Evolutionary conservation across 768 basidiomycete genomes (phyloP), one percentile per base, ranked within the genome.

Genomic region (Trametopsis cervina): DNA sequence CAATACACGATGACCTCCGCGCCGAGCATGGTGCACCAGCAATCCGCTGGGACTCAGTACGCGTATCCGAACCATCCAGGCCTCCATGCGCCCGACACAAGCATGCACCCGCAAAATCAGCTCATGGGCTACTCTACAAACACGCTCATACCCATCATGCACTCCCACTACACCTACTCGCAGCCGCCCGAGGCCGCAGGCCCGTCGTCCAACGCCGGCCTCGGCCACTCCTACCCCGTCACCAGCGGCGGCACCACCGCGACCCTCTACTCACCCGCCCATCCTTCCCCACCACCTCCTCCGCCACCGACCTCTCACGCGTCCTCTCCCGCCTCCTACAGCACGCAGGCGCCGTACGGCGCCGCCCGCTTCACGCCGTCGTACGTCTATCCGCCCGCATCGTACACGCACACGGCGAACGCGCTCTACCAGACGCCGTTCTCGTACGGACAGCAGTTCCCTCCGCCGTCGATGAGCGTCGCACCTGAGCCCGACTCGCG

Each of bases 1-100:
- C 75, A 69, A 62, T 80, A 79, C 65, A 61, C 69, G 57, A 65
- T 75, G 61, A 63, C 75, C 55, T 51, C 69, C 2, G 74, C 70
- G 33, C 46, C 57, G 22, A 50, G 52, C 50, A 54, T 60, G 46
- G 47, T 52, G 15, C 57, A 58, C 42, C 50, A 46, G 33, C 41
- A 53, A 13, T 41, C 59, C 37, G 48, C 56, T 15, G 29, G 29
- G 15, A 52, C 60, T 1, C 58, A 53, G 52, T 58, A 55, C 55
- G 56, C 54, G 41, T 58, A 59, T 55, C 66, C 68, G 20, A 63
- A 57, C 4, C 73, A 72, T 46, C 51, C 69, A 5, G 55, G 39
- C 65, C 66, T 48, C 44, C 69, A 53, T 52, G 60, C 68, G 18
- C 53, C 57, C 25, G 76, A 74, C 42, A 60, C 58, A 43, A 62